Percentiles rank a stretch among this genome's conserved stretches.
Evolutionary conservation across 2,329 filamentous ascomycete species (phyloP).

Genomic region (Cytospora chrysosperma): DNA sequence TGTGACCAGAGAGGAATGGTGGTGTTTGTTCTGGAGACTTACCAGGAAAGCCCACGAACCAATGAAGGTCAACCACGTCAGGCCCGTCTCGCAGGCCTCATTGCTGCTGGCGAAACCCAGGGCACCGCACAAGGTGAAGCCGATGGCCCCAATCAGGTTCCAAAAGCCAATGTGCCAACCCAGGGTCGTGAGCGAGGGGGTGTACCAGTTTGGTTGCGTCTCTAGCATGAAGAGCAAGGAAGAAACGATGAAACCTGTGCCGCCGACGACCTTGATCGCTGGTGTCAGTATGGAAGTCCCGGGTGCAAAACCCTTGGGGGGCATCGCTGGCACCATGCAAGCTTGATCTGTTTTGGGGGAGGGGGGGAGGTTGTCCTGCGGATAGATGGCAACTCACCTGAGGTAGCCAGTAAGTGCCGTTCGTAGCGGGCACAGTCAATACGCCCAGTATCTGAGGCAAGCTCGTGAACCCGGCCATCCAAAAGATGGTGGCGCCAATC

Average conservation of each 20-base stretch:
- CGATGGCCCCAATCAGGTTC: slow-evolving; percentile 63
- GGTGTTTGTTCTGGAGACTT: slow-evolving; percentile 10
- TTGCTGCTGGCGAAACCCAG: slow-evolving; percentile 48
- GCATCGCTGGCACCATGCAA: too few relatives aligned
- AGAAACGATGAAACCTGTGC: slow-evolving; percentile 59
- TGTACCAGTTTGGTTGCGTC: slow-evolving; percentile 63
- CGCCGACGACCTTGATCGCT: slow-evolving; percentile 55
- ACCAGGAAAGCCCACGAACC: slow-evolving; percentile 50
- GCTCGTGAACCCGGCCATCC: slow-evolving; percentile 61
- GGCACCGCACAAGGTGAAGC: slow-evolving; percentile 62
- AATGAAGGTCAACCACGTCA: slow-evolving; percentile 49
- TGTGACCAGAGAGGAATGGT: neutral
- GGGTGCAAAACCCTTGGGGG: neutral
- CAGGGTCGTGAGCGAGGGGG: slow-evolving; percentile 53
- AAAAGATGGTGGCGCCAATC: slow-evolving; percentile 61
- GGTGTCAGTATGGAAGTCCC: neutral
- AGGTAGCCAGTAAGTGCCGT: slow-evolving; percentile 61
- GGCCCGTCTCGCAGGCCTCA: slow-evolving; percentile 44
- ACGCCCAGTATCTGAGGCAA: slow-evolving; percentile 55
- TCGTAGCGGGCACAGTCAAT: slow-evolving; percentile 44
- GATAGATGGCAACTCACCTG: slow-evolving; percentile 43
- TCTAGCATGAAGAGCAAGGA: slow-evolving; percentile 63
- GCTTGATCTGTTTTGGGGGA: too few relatives aligned
- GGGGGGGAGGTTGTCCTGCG: neutral
- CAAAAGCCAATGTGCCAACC: slow-evolving; percentile 68